Percentiles rank a stretch among this genome's conserved stretches.
phyloP scores from a whole-genome alignment of 1,139 yeast genomes.

The Meyerozyma elateridarum region DNA sequence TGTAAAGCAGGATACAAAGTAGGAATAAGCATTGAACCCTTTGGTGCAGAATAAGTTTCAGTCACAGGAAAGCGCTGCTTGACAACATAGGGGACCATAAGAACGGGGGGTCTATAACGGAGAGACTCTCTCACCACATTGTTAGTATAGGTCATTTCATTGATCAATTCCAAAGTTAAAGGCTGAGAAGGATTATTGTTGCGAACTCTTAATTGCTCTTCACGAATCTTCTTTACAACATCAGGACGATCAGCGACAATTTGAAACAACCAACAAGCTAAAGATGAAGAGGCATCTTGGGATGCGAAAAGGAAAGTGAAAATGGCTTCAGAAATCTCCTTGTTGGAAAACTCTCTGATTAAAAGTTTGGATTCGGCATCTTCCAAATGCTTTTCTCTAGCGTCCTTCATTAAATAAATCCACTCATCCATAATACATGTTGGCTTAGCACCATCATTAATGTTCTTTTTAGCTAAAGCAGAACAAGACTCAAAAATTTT shows the following conservation, averaged over 20 bases:
- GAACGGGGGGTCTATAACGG: conserved; percentile 94
- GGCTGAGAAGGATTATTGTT: conserved; percentile 62
- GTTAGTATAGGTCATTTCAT: conserved; percentile 79
- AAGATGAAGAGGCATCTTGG: conserved; percentile 97
- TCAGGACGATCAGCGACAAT: conserved; percentile 94
- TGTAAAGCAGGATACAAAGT: conserved; percentile 93
- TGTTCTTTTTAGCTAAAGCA: conserved; percentile 73
- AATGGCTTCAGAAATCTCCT: conserved; percentile 91
- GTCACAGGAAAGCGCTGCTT: conserved; percentile 82
- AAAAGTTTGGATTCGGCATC: conserved; percentile 38
- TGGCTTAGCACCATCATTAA: conserved; percentile 70
- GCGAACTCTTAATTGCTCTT: conserved; percentile 85
- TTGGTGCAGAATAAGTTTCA: conserved; percentile 83
- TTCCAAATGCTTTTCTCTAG: conserved; percentile 49
- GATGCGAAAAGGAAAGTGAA: conserved; percentile 96
- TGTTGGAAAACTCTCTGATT: conserved; percentile 81
- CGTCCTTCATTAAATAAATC: conserved; percentile 80
- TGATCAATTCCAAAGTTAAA: conserved; percentile 68
- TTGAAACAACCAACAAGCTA: conserved; percentile 98
- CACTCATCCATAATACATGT: conserved; percentile 93
- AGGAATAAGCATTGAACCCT: conserved; percentile 95
- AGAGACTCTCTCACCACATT: conserved; percentile 89
- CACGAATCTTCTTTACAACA: conserved; percentile 74
- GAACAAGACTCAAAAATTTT: conserved; percentile 85
- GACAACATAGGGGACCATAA: conserved; percentile 95